Evolutionary conservation across 2,329 filamentous ascomycete species (phyloP).

Genomic region (Trematosphaeria pertusa): DNA sequence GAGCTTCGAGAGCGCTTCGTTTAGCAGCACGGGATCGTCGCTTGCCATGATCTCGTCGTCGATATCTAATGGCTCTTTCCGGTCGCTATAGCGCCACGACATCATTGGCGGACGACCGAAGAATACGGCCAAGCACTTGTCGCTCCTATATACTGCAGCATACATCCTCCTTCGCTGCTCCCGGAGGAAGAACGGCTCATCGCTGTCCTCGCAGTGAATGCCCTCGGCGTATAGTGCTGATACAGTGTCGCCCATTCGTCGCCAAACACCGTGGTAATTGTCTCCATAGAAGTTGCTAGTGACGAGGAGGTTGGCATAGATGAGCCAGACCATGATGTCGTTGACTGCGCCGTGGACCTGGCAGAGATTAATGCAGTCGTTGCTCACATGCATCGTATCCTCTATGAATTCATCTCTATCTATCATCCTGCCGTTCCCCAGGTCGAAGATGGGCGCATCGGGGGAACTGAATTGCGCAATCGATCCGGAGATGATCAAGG

Average conservation of each 20-base stretch:
- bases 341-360: slow-evolving; percentile 45
- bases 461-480: slow-evolving; percentile 41
- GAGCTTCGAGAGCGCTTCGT: slow-evolving; percentile 33
- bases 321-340: slow-evolving; percentile 45
- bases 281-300: slow-evolving; percentile 45
- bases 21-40: slow-evolving; percentile 32
- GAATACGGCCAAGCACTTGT: slow-evolving; percentile 44
- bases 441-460: slow-evolving; percentile 37
- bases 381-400: slow-evolving; percentile 43
- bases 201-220: slow-evolving; percentile 43
- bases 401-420: slow-evolving; percentile 42
- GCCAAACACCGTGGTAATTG: slow-evolving; percentile 46
- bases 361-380: slow-evolving; percentile 45
- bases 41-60: slow-evolving; percentile 34
- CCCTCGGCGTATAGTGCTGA: slow-evolving; percentile 39
- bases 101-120: slow-evolving; percentile 47
- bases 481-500: slow-evolving; percentile 35
- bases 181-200: slow-evolving; percentile 41
- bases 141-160: slow-evolving; percentile 36
- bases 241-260: slow-evolving; percentile 39
- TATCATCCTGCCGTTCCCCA: slow-evolving; percentile 38
- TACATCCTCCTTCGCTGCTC: slow-evolving; percentile 40
- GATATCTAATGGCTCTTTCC: slow-evolving; percentile 39
- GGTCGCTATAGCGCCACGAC: slow-evolving; percentile 41
- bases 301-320: slow-evolving; percentile 40